Evolutionary conservation across 441 rosid genomes (phyloP).

Genomic region (Croton laevigatus): DNA sequence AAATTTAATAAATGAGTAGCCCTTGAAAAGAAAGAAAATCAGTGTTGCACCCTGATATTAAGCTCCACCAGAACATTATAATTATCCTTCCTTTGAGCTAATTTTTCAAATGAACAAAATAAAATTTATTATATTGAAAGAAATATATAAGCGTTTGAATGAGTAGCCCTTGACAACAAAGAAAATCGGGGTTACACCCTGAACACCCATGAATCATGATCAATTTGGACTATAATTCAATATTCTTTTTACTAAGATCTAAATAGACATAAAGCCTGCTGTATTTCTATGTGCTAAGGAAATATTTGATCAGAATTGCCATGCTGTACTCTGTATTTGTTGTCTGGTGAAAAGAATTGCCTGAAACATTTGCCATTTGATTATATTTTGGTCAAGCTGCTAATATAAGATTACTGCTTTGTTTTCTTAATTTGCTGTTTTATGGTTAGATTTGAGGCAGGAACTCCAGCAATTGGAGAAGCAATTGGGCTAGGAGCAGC

Average conservation of each 20-base stretch:
- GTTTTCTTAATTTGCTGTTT: slow-evolving; percentile 12
- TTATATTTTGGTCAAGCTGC: neutral
- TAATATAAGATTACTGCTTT: slow-evolving; percentile 1
- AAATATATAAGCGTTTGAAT: no score
- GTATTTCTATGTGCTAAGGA: neutral
- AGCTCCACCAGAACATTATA: no score
- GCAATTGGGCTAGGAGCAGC: slow-evolving; percentile 53
- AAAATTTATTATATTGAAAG: no score
- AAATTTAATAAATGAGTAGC: no score
- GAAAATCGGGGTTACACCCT: no score
- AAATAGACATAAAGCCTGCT: neutral
- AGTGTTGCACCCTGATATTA: no score
- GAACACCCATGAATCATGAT: no score
- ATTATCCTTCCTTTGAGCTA: no score
- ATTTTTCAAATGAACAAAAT: no score
- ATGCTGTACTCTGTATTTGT: neutral
- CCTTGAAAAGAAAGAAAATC: no score
- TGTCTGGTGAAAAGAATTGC: neutral
- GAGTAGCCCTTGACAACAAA: no score
- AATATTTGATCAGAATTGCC: neutral
- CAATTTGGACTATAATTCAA: neutral
- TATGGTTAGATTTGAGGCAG: slow-evolving; percentile 85
- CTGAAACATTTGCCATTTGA: neutral
- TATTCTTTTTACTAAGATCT: neutral
- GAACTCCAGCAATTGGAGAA: slow-evolving; percentile 54